Conservation (phyloP, 345 rosid species). For the Hibiscus mutabilis region DNA sequence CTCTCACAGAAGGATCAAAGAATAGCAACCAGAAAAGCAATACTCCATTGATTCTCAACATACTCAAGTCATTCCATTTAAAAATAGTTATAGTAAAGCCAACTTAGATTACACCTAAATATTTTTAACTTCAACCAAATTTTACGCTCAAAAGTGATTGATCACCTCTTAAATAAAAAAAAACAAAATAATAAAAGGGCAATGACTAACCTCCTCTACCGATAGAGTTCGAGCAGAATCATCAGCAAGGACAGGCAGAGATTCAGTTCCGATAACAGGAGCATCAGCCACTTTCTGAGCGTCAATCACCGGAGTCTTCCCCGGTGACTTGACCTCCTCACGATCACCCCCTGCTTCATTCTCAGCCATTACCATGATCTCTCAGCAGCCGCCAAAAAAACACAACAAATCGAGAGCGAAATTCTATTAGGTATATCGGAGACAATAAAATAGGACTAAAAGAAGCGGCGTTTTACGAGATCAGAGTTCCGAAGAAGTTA, state of each 20-base stretch:
- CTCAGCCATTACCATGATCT: not conserved
- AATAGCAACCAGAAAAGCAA: not conserved
- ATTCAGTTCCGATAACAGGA: slow-evolving; percentile 60
- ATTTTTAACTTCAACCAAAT: not conserved
- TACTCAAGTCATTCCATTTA: not conserved
- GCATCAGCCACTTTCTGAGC: slow-evolving; percentile 34
- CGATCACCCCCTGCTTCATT: not conserved
- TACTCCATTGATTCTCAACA: not conserved
- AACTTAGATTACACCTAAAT: not conserved
- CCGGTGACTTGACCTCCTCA: slow-evolving; percentile 49
- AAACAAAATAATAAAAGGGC: not conserved
- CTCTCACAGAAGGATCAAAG: not conserved
- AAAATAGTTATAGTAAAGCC: not conserved
- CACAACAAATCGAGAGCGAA: not conserved
- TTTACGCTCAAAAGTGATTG: too few relatives aligned
- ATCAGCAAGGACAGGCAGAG: slow-evolving; percentile 76
- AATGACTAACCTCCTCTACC: slow-evolving; percentile 29
- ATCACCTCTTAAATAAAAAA: not conserved
- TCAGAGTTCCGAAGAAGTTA: too few relatives aligned
- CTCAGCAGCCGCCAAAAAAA: not conserved
- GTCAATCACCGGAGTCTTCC: slow-evolving; percentile 54
- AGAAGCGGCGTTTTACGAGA: too few relatives aligned
- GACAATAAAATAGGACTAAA: not conserved
- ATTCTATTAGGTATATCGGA: not conserved
- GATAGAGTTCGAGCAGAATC: slow-evolving; percentile 21